A percentile compares a stretch with the other conserved stretches of the same genome.
Conservation (phyloP, 305 asterid genomes). For the Fraxinus albicans region DNA sequence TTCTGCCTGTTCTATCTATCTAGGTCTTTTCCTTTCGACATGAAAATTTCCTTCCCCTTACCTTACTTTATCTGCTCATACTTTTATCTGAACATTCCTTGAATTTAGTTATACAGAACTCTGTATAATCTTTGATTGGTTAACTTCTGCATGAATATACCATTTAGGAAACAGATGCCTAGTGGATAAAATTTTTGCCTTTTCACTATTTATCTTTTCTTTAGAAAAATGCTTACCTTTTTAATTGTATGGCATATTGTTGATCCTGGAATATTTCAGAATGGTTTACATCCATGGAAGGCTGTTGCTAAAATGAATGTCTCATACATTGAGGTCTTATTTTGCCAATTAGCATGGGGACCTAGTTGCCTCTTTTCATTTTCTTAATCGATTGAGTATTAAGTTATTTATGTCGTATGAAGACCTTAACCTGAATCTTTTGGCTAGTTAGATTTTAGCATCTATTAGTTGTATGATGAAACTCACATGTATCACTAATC, state of each 20-base stretch:
- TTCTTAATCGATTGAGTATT: background rate
- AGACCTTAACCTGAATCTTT: background rate
- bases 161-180: background rate
- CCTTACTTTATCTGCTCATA: background rate
- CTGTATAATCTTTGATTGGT: background rate
- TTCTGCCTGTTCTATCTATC: constrained; percentile 8
- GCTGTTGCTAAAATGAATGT: background rate
- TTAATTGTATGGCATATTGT: background rate
- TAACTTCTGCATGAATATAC: background rate
- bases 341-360: background rate
- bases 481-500: background rate
- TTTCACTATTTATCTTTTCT: background rate
- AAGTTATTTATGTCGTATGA: background rate
- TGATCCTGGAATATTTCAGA: background rate
- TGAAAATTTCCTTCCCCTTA: background rate
- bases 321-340: background rate
- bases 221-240: background rate
- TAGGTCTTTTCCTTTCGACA: constrained; percentile 4
- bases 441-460: background rate
- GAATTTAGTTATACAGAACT: background rate
- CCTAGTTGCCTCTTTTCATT: background rate
- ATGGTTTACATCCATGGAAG: background rate
- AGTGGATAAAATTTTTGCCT: constrained; percentile 5
- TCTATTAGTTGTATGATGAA: background rate
- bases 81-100: constrained; percentile 12